Conservation (phyloP, 768 basidiomycete species). For the Tephrocybe rancida region DNA sequence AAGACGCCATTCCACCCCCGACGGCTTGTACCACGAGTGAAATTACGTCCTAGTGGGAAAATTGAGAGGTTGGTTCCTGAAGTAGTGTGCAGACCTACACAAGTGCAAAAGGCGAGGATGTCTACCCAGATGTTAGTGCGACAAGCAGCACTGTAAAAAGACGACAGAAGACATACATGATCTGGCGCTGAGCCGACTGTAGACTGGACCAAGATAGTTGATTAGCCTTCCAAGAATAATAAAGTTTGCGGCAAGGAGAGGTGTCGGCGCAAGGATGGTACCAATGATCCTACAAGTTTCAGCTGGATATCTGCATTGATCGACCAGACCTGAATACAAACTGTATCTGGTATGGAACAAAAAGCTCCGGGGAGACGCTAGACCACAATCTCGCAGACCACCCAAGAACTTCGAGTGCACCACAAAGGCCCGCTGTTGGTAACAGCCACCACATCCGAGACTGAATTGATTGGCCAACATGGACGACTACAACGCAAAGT, state of each 20-base stretch:
- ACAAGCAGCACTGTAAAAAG: background rate
- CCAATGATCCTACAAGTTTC: slow-evolving; percentile 34
- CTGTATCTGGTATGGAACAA: slow-evolving; percentile 39
- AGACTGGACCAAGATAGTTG: slow-evolving; percentile 39
- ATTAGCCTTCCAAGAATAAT: slow-evolving; percentile 52
- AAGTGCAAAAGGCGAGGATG: slow-evolving; percentile 37
- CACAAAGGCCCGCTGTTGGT: slow-evolving; percentile 46
- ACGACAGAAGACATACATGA: slow-evolving; percentile 30
- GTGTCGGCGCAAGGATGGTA: slow-evolving; percentile 56
- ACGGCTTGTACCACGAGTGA: slow-evolving; percentile 63
- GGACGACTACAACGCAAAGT: slow-evolving; percentile 39
- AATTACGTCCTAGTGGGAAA: slow-evolving; percentile 44
- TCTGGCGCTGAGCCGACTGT: slow-evolving; percentile 49
- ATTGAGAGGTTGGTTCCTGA: background rate
- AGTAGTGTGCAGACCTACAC: slow-evolving; percentile 21
- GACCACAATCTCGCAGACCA: slow-evolving; percentile 62
- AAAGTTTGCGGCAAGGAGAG: slow-evolving; percentile 58
- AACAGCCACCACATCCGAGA: slow-evolving; percentile 54
- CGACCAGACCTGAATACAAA: slow-evolving; percentile 13
- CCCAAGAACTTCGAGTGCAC: slow-evolving; percentile 52
- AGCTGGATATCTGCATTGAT: background rate
- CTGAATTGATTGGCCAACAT: slow-evolving; percentile 41
- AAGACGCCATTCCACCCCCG: slow-evolving; percentile 58
- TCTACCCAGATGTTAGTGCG: slow-evolving; percentile 22
- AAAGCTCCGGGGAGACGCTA: slow-evolving; percentile 25